These are phyloP conservation scores for Hortiboletus flavorubellus DNA, from an alignment of 768 basidiomycete genomes.

Conservation along the genomic window DNA sequence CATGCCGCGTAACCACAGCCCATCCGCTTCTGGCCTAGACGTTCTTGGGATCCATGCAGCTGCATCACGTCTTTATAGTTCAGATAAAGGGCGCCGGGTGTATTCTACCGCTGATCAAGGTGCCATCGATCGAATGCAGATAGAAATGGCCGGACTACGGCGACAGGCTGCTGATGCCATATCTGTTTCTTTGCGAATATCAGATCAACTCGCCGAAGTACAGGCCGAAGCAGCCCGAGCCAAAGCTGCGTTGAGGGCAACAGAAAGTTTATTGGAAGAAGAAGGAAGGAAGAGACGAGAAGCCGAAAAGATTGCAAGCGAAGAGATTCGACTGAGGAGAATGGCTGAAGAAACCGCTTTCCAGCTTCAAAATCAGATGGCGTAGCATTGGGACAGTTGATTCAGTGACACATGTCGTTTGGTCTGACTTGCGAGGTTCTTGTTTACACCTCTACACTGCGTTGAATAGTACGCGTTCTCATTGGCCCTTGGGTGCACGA, in stretches of 20 bases:
- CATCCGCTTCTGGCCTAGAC: constrained; percentile 37
- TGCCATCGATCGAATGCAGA: constrained; percentile 58
- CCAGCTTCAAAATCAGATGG: constrained; percentile 30
- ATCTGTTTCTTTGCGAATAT: constrained; percentile 58
- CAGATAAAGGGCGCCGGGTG: constrained; percentile 27
- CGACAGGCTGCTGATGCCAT: constrained; percentile 68
- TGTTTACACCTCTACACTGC: background rate
- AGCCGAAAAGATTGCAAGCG: constrained; percentile 50
- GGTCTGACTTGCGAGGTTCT: background rate
- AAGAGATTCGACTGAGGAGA: constrained; percentile 45
- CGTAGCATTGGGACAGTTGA: constrained; percentile 4
- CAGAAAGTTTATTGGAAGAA: constrained; percentile 58
- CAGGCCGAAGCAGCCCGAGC: constrained; percentile 58
- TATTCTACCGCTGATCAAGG: constrained; percentile 37
- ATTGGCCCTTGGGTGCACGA: background rate
- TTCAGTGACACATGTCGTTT: background rate
- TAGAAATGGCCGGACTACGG: constrained; percentile 61
- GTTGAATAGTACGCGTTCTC: background rate
- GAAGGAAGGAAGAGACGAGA: constrained; percentile 57
- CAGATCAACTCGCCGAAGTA: constrained; percentile 66
- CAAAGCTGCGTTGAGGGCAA: constrained; percentile 49
- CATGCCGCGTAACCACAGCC: constrained; percentile 43
- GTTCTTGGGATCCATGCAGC: constrained; percentile 32
- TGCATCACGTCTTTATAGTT: constrained; percentile 42
- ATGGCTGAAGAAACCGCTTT: constrained; percentile 50